These are phyloP conservation scores for Phytophthora capsici DNA, from an alignment of 352 stramenopile genomes.

Conservation along the genomic window DNA sequence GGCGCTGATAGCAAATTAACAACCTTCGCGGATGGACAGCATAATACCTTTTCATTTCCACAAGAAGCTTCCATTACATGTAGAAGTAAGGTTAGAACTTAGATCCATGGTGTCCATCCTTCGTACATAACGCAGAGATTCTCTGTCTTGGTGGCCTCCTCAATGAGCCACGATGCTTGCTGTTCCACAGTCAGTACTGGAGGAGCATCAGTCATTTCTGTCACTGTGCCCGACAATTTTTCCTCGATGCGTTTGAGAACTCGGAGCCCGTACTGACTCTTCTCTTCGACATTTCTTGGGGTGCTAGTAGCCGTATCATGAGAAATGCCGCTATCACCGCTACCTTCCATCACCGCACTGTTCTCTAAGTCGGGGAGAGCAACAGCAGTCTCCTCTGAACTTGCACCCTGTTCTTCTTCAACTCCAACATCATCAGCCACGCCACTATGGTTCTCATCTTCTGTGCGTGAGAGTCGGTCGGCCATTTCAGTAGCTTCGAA, in stretches of 20 bases:
- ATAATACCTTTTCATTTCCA: no score
- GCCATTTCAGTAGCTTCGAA: constrained; percentile 75
- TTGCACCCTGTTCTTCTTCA: constrained; percentile 20
- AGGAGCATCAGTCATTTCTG: constrained; percentile 36
- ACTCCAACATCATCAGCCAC: constrained; percentile 14
- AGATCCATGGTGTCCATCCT: constrained; percentile 91
- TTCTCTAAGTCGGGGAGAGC: constrained; percentile 13
- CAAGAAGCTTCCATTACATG: no score
- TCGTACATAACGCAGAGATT: constrained; percentile 92
- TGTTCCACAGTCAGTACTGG: constrained; percentile 65
- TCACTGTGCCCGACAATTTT: constrained; percentile 68
- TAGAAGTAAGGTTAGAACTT: not conserved
- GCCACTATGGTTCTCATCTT: constrained; percentile 13
- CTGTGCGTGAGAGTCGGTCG: constrained; percentile 51
- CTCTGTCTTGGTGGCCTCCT: constrained; percentile 77
- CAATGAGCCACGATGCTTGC: constrained; percentile 83
- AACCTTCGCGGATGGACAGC: no score
- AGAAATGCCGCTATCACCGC: constrained; percentile 20
- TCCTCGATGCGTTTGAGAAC: constrained; percentile 78
- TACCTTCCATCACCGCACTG: constrained; percentile 15
- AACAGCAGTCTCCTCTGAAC: constrained; percentile 7
- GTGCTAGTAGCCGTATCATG: constrained; percentile 4
- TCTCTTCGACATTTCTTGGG: constrained; percentile 21
- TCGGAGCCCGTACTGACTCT: constrained; percentile 68
- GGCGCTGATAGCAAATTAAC: no score